Conservation (phyloP, 2,329 filamentous ascomycete species). For the Diatrype stigma region DNA sequence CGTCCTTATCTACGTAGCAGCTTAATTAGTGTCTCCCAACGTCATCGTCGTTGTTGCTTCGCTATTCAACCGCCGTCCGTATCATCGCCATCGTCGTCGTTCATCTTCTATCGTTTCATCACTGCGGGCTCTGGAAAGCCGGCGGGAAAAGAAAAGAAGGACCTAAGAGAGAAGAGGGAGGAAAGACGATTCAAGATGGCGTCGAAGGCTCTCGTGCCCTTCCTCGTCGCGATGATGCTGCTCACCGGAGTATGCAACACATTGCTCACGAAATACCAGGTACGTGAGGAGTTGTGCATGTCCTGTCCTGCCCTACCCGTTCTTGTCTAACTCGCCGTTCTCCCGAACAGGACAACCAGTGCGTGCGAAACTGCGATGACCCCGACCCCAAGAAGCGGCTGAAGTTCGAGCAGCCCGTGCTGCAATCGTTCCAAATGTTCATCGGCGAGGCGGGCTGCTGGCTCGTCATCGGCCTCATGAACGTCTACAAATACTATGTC, state of each 20-base stretch:
- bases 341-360: conserved; percentile 86
- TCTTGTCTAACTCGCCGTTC: conserved; percentile 1
- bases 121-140: not conserved
- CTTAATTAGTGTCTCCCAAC: too few relatives aligned
- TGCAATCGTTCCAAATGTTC: conserved; percentile 98
- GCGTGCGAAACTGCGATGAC: conserved; percentile 81
- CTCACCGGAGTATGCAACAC: conserved; percentile 96
- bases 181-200: conserved; percentile 61
- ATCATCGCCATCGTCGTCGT: not conserved
- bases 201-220: conserved; percentile 66
- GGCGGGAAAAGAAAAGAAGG: too few relatives aligned
- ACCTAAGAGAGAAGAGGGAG: too few relatives aligned
- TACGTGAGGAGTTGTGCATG: too few relatives aligned
- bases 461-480: conserved; percentile 74
- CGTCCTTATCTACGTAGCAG: not conserved
- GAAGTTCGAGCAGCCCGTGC: conserved; percentile 88
- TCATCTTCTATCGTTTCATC: not conserved
- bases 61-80: not conserved
- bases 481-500: conserved; percentile 57
- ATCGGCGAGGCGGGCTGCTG: conserved; percentile 94
- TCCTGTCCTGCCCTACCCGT: too few relatives aligned
- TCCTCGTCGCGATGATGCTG: conserved; percentile 94
- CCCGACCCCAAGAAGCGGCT: conserved; percentile 61
- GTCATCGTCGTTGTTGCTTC: not conserved
- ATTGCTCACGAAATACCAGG: conserved; percentile 93